phyloP scores from a whole-genome alignment of 164 flowering plant species.

The Berberis vulgaris region DNA sequence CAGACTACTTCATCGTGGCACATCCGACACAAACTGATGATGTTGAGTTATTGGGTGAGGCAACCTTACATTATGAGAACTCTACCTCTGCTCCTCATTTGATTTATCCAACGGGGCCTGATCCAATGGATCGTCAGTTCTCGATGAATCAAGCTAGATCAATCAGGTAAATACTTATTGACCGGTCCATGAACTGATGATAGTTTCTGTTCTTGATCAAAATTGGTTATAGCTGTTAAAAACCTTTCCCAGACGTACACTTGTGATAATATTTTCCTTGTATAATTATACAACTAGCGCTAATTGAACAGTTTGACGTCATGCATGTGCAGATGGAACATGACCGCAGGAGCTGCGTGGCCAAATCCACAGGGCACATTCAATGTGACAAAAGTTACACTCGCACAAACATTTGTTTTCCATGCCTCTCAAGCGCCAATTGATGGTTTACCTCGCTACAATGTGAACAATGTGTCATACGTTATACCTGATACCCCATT shows the following conservation, averaged over 20 bases:
- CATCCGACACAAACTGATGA: conserved; percentile 30
- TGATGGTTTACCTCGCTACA: conserved; percentile 14
- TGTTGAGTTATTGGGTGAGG: conserved; percentile 19
- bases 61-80: conserved; percentile 32
- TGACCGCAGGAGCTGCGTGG: conserved; percentile 58
- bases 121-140: conserved; percentile 35
- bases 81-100: conserved; percentile 14
- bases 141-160: conserved; percentile 57
- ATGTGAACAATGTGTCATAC: conserved; percentile 50
- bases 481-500: conserved; percentile 37
- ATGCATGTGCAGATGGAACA: conserved; percentile 4
- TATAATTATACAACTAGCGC: no score
- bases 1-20: conserved; percentile 52
- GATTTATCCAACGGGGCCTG: conserved; percentile 15
- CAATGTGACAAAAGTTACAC: conserved; percentile 40
- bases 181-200: no score
- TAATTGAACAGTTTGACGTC: no score
- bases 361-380: conserved; percentile 78
- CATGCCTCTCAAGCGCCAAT: conserved; percentile 19
- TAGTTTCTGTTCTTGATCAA: no score
- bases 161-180: conserved; percentile 31
- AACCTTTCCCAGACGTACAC: no score
- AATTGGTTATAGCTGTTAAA: no score
- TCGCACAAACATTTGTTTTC: conserved; percentile 43
- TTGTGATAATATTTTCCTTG: no score